Conservation (phyloP, 2,329 filamentous ascomycete species). For the Fusarium temperatum region DNA sequence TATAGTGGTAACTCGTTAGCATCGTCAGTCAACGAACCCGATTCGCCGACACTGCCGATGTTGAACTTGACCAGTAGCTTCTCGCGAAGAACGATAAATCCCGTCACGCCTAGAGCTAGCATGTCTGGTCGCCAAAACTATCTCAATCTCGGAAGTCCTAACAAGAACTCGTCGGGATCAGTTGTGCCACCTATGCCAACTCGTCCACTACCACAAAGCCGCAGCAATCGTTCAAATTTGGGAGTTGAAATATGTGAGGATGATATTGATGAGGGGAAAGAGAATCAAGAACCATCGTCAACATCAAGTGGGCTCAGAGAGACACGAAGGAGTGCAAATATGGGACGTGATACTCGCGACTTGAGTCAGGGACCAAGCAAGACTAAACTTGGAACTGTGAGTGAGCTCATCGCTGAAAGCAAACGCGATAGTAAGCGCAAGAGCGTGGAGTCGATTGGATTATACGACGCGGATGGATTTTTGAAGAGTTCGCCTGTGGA, state of each 20-base stretch:
- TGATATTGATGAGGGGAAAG: constrained; percentile 40
- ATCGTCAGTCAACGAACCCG: constrained; percentile 42
- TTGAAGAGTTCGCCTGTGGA: constrained; percentile 54
- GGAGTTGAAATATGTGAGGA: constrained; percentile 35
- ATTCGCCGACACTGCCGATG: constrained; percentile 53
- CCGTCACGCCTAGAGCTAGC: constrained; percentile 40
- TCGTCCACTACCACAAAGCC: constrained; percentile 7
- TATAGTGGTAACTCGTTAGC: constrained; percentile 53
- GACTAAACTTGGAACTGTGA: constrained; percentile 40
- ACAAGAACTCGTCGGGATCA: constrained; percentile 17
- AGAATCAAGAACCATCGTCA: constrained; percentile 37
- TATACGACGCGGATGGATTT: constrained; percentile 59
- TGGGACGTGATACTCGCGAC: constrained; percentile 35
- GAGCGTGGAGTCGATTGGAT: constrained; percentile 52
- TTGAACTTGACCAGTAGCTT: constrained; percentile 49
- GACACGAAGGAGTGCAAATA: constrained; percentile 29
- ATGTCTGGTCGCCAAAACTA: constrained; percentile 57
- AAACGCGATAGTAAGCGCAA: constrained; percentile 34
- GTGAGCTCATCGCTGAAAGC: constrained; percentile 39
- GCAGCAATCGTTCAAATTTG: constrained; percentile 23
- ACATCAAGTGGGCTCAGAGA: constrained; percentile 26
- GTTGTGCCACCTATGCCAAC: not conserved
- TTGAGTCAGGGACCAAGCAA: constrained; percentile 20
- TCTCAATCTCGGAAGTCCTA: constrained; percentile 53
- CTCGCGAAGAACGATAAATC: constrained; percentile 43